phyloP scores from a whole-genome alignment of 2,329 filamentous ascomycete species.

The Penicillium sp. region DNA sequence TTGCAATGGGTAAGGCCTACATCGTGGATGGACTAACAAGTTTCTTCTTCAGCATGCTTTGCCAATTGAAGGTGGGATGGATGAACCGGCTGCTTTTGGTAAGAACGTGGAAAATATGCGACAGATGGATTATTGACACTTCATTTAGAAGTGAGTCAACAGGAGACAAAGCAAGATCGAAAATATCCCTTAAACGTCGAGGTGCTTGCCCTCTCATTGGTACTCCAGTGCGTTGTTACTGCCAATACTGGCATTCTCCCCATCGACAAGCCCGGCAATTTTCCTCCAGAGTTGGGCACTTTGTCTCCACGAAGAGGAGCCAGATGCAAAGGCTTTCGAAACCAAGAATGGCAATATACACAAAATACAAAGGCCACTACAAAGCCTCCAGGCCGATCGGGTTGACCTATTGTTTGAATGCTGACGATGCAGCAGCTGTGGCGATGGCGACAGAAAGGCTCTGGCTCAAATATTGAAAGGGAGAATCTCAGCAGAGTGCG shows the following conservation, averaged over 20 bases:
- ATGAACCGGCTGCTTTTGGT: slow-evolving; percentile 9
- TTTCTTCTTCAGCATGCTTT: slow-evolving; percentile 23
- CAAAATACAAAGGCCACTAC: slow-evolving; percentile 19
- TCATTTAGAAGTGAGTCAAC: no score
- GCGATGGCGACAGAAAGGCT: slow-evolving; percentile 8
- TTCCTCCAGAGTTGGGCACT: slow-evolving; percentile 35
- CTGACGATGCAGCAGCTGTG: slow-evolving; percentile 1
- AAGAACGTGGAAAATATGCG: no score
- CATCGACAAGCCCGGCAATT: slow-evolving; percentile 18
- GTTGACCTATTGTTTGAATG: slow-evolving; percentile 13
- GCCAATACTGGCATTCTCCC: no score
- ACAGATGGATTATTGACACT: no score
- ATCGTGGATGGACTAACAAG: slow-evolving; percentile 21
- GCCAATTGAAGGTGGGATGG: slow-evolving; percentile 14
- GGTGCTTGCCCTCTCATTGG: no score
- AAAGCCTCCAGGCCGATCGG: slow-evolving; percentile 16
- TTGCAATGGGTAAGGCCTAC: slow-evolving; percentile 19
- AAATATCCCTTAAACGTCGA: no score
- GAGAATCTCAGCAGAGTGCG: slow-evolving; percentile 23
- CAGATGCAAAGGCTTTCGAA: slow-evolving; percentile 29
- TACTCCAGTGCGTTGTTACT: no score
- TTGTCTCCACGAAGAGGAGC: slow-evolving; percentile 33
- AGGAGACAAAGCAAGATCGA: no score
- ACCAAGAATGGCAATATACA: slow-evolving; percentile 24
- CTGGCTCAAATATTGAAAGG: slow-evolving; percentile 32